Percentiles rank a stretch among this genome's conserved stretches.
These are phyloP conservation scores for Simmondsia chinensis DNA, from an alignment of 148 eudicot species.

Conservation along the genomic window DNA sequence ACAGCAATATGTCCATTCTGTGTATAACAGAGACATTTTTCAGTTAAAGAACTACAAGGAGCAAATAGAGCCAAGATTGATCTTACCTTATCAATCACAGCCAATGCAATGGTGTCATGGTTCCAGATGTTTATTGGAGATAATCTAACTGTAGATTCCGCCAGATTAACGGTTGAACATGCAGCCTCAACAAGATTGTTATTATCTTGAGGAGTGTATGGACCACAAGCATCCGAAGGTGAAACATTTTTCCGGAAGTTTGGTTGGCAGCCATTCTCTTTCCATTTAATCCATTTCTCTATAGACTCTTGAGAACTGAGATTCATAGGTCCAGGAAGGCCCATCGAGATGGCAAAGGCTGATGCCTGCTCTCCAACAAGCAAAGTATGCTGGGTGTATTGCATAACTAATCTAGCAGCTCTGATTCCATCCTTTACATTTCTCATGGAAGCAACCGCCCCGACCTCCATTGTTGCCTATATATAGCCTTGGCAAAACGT, in stretches of 20 bases:
- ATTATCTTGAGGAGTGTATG: conserved; percentile 36
- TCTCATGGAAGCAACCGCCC: conserved; percentile 96
- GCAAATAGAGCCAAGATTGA: not conserved
- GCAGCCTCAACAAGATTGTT: conserved; percentile 5
- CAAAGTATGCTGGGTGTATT: conserved; percentile 80
- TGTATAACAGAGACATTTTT: conserved; percentile 4
- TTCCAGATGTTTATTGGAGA: conserved; percentile 39
- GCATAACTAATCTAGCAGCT: conserved; percentile 91
- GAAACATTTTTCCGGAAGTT: conserved; percentile 70
- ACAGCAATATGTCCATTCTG: conserved; percentile 88
- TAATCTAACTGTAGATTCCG: conserved; percentile 12
- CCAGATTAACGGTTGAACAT: conserved; percentile 18
- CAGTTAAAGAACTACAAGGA: no score
- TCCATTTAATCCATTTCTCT: conserved; percentile 76
- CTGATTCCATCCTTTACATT: conserved; percentile 70
- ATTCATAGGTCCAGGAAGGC: conserved; percentile 86
- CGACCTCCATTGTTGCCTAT: conserved; percentile 95
- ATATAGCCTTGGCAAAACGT: conserved; percentile 37
- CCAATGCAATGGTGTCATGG: conserved; percentile 95
- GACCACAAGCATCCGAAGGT: conserved; percentile 71
- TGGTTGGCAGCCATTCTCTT: conserved; percentile 57
- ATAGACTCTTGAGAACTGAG: conserved; percentile 82
- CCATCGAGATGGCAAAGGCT: conserved; percentile 87
- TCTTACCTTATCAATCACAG: conserved; percentile 74
- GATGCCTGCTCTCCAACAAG: conserved; percentile 94